A percentile compares a stretch with the other conserved stretches of the same genome.
Conservation (phyloP, 768 basidiomycete genomes). For the Rhodocollybia butyracea region DNA sequence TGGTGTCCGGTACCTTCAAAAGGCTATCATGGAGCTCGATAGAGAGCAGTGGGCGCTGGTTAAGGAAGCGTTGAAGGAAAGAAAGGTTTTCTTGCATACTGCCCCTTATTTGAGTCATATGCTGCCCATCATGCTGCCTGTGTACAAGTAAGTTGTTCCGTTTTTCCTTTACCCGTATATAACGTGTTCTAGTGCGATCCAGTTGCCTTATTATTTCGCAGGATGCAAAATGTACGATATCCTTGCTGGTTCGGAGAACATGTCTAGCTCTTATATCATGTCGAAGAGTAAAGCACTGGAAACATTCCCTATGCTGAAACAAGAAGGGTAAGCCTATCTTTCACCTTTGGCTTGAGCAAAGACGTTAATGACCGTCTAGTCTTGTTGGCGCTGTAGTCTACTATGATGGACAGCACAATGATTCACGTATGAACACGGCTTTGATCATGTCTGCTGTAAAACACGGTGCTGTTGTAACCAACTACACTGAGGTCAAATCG, state of each 20-base stretch:
- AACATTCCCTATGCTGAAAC: conserved; percentile 95
- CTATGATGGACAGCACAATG: conserved; percentile 99
- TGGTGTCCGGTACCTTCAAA: conserved; percentile 96
- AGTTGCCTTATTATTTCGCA: conserved; percentile 92
- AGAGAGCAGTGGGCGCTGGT: conserved; percentile 98
- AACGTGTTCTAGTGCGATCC: conserved; percentile 34
- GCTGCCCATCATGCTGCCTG: conserved; percentile 96
- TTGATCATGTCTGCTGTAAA: conserved; percentile 93
- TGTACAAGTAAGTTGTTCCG: conserved; percentile 70
- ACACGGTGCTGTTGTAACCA: conserved; percentile 81
- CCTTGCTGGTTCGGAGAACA: conserved; percentile 93
- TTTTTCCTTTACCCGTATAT: neutral
- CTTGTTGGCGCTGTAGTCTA: conserved; percentile 72
- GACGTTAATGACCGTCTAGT: neutral
- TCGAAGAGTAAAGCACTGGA: conserved; percentile 90
- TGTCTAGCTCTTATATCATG: conserved; percentile 95
- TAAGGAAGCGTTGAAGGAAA: conserved; percentile 89
- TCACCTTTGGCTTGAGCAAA: neutral
- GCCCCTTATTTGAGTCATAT: conserved; percentile 91
- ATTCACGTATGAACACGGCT: conserved; percentile 97
- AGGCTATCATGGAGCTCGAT: conserved; percentile 92
- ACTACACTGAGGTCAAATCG: conserved; percentile 83
- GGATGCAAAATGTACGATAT: conserved; percentile 97
- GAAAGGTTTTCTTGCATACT: conserved; percentile 90
- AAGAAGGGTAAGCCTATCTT: conserved; percentile 78